Base-by-base conservation (phyloP, 345 rosid genomes). In the Gossypium stocksii region DNA sequence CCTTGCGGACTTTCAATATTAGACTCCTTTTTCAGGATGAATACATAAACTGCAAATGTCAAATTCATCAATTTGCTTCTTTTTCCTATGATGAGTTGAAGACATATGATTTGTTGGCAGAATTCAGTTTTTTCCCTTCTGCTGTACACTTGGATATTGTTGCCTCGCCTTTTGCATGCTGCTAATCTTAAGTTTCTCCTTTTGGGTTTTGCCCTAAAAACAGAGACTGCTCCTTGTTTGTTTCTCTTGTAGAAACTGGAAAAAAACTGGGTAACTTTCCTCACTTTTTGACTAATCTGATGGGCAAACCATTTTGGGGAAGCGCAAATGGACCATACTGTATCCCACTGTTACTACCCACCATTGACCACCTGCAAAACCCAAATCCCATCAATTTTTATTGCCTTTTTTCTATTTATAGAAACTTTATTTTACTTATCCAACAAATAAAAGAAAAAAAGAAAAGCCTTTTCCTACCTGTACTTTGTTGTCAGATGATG, bases 401-500 rank as follows among this genome's bases (percentile, higher is more conserved):
- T n/a, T n/a, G 20, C 17, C 14, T 15, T 58, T 61, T 81, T 77
- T 66, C 77, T 45, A 76, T 74, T 57, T 75, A 43, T 70, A 9
- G 83, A 61, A 74, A 48, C 52, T 48, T 48, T 2, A 2, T 11
- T 11, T 11, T 10, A 11, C 15, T 48, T 48, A 3, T 48, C 4
- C 52, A 48, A 11, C 13, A 7, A 59, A 51, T 23, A 5, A 34
- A 34, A 34, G 7, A 34, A 34, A 34, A 34, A 5, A 34, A 1
- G 41, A 34, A 34, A 34, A 34, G 7, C 41, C 41, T 34, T 5
- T 34, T 34, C 41, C 41, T 23, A 45, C 94, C 94, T 91, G 93
- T 91, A 91, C 86, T 87, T 88, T 45, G 95, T 93, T 83, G 95
- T 90, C 45, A 91, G 87, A 74, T 89, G 97, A 80, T 93, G 97